Evolutionary conservation across 2,329 filamentous ascomycete genomes (phyloP), one percentile per base, ranked within the genome.

Genomic region (Claviceps citrina): DNA sequence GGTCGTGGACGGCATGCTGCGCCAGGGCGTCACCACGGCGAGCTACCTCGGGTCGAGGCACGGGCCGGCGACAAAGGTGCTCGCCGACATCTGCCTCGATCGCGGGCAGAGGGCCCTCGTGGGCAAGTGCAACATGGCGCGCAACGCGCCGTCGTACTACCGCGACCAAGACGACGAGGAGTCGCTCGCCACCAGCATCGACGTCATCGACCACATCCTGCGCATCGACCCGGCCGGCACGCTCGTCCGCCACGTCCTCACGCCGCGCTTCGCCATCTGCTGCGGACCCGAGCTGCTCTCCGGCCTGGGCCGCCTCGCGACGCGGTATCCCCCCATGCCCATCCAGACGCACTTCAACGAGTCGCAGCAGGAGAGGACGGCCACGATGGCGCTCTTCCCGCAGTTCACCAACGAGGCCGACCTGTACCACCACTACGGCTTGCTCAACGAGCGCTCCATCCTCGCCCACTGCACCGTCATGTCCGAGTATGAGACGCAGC

Each of bases 301-400:
- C 0, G 72, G 73, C 0, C 59, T 82, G 1, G 77, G 77, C 0
- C 50, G 57, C 2, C 65, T 81, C 19, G 69, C 70, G 0, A 47
- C 49, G 3, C 47, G 60, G 8, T 62, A 78, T 41, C 58, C 60
- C 0, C 53, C 63, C 1, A 51, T 80, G 16, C 63, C 71, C 0
- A 70, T 82, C 25, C 76, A 81, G 55, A 80, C 76, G 3, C 77
- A 81, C 52, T 79, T 81, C 59, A 73, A 78, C 53, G 76, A 81
- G 50, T 73, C 76, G 0, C 60, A 66, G 48, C 68, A 76, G 43
- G 76, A 81, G 52, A 72, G 77, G 39, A 46, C 59, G 1, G 65
- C 67, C 16, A 80, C 76, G 0, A 56, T 54, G 7, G 53, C 61
- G 1, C 56, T 81, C 2, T 80, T 78, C 47, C 73, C 73, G 0